Conservation (phyloP, 2,329 filamentous ascomycete genomes). For the Epichloe typhina region DNA sequence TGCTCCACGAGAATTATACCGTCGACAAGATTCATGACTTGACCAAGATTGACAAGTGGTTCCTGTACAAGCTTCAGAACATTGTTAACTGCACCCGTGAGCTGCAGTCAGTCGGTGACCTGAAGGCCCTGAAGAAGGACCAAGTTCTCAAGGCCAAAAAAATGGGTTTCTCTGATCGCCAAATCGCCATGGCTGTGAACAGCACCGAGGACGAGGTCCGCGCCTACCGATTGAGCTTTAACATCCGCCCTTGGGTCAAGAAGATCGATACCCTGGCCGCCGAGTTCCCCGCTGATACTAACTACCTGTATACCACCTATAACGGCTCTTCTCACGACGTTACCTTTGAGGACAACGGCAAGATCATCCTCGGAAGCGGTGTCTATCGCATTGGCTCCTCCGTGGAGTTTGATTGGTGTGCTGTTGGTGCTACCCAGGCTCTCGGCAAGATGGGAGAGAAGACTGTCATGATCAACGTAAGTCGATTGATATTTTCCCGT, state of each 20-base stretch:
- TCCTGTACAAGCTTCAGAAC: constrained; percentile 95
- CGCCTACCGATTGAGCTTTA: constrained; percentile 69
- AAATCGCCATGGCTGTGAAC: constrained; percentile 78
- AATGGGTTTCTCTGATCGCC: constrained; percentile 91
- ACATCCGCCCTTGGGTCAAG: constrained; percentile 92
- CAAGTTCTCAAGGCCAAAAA: constrained; percentile 88
- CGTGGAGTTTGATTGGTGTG: constrained; percentile 98
- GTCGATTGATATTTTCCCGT: constrained; percentile 10
- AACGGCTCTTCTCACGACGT: constrained; percentile 92
- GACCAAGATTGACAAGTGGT: constrained; percentile 99
- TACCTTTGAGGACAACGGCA: constrained; percentile 83
- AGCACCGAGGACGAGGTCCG: constrained; percentile 84
- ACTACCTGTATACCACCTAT: constrained; percentile 96
- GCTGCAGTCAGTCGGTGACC: constrained; percentile 69
- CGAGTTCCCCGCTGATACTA: constrained; percentile 88
- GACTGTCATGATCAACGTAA: constrained; percentile 90
- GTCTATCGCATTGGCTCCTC: constrained; percentile 97
- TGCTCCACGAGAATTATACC: constrained; percentile 92
- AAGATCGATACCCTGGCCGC: constrained; percentile 95
- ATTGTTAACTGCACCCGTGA: constrained; percentile 83
- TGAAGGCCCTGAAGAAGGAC: constrained; percentile 78
- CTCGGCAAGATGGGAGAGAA: constrained; percentile 83
- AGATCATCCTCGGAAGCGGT: constrained; percentile 79
- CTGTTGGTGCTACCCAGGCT: constrained; percentile 76
- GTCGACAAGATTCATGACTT: constrained; percentile 86